Evolutionary conservation across 768 basidiomycete genomes (phyloP).

Genomic region (Lanmaoa pseudosensibilis): DNA sequence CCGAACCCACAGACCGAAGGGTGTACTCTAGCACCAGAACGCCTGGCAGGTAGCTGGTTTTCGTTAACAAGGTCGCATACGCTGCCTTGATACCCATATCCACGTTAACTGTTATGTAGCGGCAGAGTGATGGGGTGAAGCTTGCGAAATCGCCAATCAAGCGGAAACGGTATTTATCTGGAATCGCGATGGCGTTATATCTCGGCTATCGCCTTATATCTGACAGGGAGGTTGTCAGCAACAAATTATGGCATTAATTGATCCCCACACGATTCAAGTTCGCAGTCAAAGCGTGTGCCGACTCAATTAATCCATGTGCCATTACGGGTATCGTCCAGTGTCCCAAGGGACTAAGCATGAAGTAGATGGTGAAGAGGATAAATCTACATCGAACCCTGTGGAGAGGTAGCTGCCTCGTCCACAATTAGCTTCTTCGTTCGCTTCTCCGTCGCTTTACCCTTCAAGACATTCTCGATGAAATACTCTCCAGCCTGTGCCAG

Average conservation of each 20-base stretch:
- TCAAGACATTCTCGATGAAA: slow-evolving; percentile 89
- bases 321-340: slow-evolving; percentile 3
- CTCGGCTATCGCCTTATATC: not conserved
- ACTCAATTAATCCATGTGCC: not conserved
- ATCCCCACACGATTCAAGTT: not conserved
- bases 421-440: slow-evolving; percentile 36
- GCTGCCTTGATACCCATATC: slow-evolving; percentile 47
- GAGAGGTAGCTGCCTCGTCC: slow-evolving; percentile 13
- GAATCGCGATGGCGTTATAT: not conserved
- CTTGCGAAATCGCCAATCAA: not conserved
- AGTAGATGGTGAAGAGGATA: not conserved
- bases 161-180: too few relatives aligned
- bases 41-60: slow-evolving; percentile 55
- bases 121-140: not conserved
- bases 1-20: slow-evolving; percentile 52
- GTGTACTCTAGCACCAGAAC: slow-evolving; percentile 54
- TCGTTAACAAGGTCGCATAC: slow-evolving; percentile 80
- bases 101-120: not conserved
- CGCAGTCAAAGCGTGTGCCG: not conserved
- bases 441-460: slow-evolving; percentile 52
- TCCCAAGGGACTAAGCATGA: not conserved
- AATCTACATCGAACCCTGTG: slow-evolving; percentile 6
- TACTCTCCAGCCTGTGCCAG: slow-evolving; percentile 83
- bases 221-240: not conserved
- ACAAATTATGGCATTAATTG: not conserved